A percentile compares a stretch with the other conserved stretches of the same genome.
phyloP scores from a whole-genome alignment of 192 early-diverging fungal genomes.

The Ambispora gerdemannii region DNA sequence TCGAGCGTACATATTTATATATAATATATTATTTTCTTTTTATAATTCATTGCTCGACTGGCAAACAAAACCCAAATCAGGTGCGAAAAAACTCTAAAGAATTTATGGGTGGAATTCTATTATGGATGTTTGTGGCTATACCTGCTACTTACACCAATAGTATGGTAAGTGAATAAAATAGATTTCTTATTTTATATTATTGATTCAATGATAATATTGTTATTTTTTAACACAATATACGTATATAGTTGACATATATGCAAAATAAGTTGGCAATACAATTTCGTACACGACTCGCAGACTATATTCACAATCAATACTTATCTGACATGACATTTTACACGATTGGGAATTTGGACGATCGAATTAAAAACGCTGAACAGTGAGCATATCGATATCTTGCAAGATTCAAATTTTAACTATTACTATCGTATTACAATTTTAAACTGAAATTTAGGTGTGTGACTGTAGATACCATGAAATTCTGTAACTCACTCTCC shows the following conservation, averaged over 20 bases:
- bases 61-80: too few relatives aligned
- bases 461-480: slow-evolving; percentile 83
- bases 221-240: too few relatives aligned
- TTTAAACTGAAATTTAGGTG: slow-evolving; percentile 34
- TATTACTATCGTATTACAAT: slow-evolving; percentile 17
- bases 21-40: background rate
- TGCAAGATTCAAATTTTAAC: slow-evolving; percentile 9
- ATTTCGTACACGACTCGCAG: slow-evolving; percentile 84
- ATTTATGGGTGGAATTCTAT: slow-evolving; percentile 79
- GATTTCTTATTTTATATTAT: background rate
- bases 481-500: slow-evolving; percentile 85
- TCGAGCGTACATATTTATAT: background rate
- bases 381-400: slow-evolving; percentile 54
- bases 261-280: slow-evolving; percentile 74
- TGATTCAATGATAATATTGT: background rate
- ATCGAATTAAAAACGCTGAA: slow-evolving; percentile 87
- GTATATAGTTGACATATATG: slow-evolving; percentile 62
- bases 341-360: slow-evolving; percentile 87
- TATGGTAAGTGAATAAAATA: slow-evolving; percentile 64
- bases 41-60: too few relatives aligned
- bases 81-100: slow-evolving; percentile 70
- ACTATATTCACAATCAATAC: slow-evolving; percentile 83
- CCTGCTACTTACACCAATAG: slow-evolving; percentile 96
- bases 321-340: slow-evolving; percentile 93
- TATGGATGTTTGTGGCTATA: slow-evolving; percentile 91